These are phyloP conservation scores for Schizosaccharomyces pombe DNA, from an alignment of 805 yeast species.

Conservation along the genomic window ASM294v3 CU329670.1:989001-989500, in stretches of 20 bases:
- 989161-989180: slow-evolving; percentile 50
- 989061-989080: slow-evolving; percentile 39
- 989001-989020: slow-evolving; percentile 31
- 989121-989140: slow-evolving; percentile 41
- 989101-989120: slow-evolving; percentile 27
- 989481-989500: slow-evolving; percentile 37
- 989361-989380: slow-evolving; percentile 38
- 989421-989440: slow-evolving; percentile 54
- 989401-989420: slow-evolving; percentile 60
- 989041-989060: slow-evolving; percentile 41
- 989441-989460: slow-evolving; percentile 46
- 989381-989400: slow-evolving; percentile 50
- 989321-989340: slow-evolving; percentile 19
- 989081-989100: slow-evolving; percentile 40
- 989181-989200: slow-evolving; percentile 39
- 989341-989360: slow-evolving; percentile 21
- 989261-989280: slow-evolving; percentile 9
- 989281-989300: slow-evolving; percentile 15
- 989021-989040: slow-evolving; percentile 31
- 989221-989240: slow-evolving; percentile 18
- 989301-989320: slow-evolving; percentile 2
- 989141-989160: slow-evolving; percentile 35
- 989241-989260: not conserved
- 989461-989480: slow-evolving; percentile 37
- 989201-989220: slow-evolving; percentile 41